phyloP scores from a whole-genome alignment of 2,329 filamentous ascomycete species.

The Lachnellula occidentalis region DNA sequence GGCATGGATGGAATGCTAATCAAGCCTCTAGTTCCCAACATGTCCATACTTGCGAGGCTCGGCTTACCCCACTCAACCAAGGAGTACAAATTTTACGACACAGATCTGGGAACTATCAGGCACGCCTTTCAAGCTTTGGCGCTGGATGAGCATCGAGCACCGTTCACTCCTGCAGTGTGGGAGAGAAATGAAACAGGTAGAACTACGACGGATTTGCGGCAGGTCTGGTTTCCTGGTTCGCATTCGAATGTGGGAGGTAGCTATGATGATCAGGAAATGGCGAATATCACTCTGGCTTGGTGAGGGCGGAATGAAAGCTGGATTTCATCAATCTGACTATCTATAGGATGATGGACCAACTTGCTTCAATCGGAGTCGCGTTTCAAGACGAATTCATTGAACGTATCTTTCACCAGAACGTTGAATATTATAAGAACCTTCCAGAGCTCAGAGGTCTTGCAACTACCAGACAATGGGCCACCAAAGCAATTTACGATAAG shows the following conservation, averaged over 20 bases:
- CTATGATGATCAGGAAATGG: conserved; percentile 42
- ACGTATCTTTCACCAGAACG: conserved; percentile 27
- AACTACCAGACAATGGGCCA: conserved; percentile 37
- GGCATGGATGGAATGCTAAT: background rate
- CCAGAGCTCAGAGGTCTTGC: conserved; percentile 12
- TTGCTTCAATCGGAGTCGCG: conserved; percentile 31
- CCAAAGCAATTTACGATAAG: conserved; percentile 41
- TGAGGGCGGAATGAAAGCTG: conserved; percentile 12
- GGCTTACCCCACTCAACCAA: conserved; percentile 32
- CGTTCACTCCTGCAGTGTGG: conserved; percentile 38
- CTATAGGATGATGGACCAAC: conserved; percentile 44
- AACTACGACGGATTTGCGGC: conserved; percentile 26
- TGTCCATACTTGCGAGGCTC: conserved; percentile 33
- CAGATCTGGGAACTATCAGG: conserved; percentile 36
- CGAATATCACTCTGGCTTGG: conserved; percentile 44
- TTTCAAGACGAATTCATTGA: conserved; percentile 34
- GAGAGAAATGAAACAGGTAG: conserved; percentile 23
- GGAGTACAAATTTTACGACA: conserved; percentile 39
- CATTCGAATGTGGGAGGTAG: conserved; percentile 45
- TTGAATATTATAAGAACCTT: conserved; percentile 25
- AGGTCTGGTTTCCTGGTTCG: conserved; percentile 43
- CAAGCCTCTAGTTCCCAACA: conserved; percentile 38
- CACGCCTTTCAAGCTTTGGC: conserved; percentile 47
- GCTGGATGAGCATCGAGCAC: conserved; percentile 41
- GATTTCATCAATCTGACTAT: conserved; percentile 25